Percentiles rank a stretch among this genome's conserved stretches.
Evolutionary conservation across 2,329 filamentous ascomycete genomes (phyloP).

Genomic region (Macrophomina tecta): DNA sequence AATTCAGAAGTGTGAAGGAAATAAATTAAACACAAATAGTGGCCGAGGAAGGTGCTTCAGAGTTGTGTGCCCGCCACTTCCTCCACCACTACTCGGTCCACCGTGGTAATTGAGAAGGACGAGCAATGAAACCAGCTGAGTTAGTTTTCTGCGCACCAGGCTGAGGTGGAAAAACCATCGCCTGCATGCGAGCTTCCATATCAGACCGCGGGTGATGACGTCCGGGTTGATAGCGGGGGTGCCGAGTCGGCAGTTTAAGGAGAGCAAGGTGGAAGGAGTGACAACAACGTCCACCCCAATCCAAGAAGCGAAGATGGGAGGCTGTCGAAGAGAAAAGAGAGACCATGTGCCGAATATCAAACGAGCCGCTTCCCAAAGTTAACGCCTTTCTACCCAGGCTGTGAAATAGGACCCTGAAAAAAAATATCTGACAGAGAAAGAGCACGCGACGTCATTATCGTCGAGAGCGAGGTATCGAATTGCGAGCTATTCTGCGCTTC

Average conservation of each 20-base stretch:
- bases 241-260: conserved; percentile 1
- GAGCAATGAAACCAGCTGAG: conserved; percentile 16
- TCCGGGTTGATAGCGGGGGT: conserved; percentile 26
- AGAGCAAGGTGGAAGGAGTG: conserved; percentile 24
- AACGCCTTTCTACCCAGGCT: conserved; percentile 26
- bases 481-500: conserved; percentile 15
- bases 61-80: conserved; percentile 26
- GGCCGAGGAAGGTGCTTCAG: conserved; percentile 24
- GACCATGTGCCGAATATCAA: conserved; percentile 25
- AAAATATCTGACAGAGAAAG: conserved; percentile 28
- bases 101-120: conserved; percentile 13
- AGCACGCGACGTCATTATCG: conserved; percentile 27
- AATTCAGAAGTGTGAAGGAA: conserved; percentile 20
- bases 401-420: conserved; percentile 17
- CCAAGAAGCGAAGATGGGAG: conserved; percentile 13
- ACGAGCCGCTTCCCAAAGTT: conserved; percentile 26
- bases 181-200: conserved; percentile 25
- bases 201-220: conserved; percentile 16
- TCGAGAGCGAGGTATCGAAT: conserved; percentile 27
- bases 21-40: conserved; percentile 25
- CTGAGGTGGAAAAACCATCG: conserved; percentile 15
- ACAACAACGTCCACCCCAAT: conserved; percentile 5
- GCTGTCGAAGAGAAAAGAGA: conserved; percentile 23
- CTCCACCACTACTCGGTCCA: conserved; percentile 28
- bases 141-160: conserved; percentile 25